phyloP scores from a whole-genome alignment of 192 early-diverging fungal species.

The Jimgerdemannia flammicorona region DNA sequence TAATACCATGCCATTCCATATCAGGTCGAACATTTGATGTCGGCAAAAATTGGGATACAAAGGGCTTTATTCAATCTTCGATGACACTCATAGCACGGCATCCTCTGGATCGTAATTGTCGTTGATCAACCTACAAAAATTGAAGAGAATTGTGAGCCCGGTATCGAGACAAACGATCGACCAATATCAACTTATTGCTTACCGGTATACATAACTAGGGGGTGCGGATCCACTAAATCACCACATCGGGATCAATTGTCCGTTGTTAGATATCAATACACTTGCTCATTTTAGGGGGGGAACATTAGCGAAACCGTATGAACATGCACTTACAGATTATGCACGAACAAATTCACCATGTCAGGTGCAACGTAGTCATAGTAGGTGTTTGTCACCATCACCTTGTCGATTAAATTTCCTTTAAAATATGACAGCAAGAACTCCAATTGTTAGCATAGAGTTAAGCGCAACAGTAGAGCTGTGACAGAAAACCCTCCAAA shows the following conservation, averaged over 20 bases:
- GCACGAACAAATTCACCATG: constrained; percentile 86
- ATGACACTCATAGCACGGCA: constrained; percentile 17
- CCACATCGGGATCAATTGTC: too few species aligned
- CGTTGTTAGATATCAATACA: background rate
- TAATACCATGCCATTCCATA: too few species aligned
- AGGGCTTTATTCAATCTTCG: too few species aligned
- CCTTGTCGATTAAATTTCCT: constrained; percentile 73
- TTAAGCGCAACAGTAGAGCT: background rate
- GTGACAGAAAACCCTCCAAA: background rate
- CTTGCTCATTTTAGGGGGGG: constrained; percentile 2
- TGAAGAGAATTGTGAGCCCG: constrained; percentile 61
- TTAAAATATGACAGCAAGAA: constrained; percentile 5
- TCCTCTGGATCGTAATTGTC: constrained; percentile 41
- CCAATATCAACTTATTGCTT: constrained; percentile 9
- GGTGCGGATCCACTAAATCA: constrained; percentile 16
- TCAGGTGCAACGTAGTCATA: constrained; percentile 94
- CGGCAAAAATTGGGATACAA: too few species aligned
- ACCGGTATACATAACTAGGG: constrained; percentile 20
- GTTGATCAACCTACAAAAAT: constrained; percentile 77
- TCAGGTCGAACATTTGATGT: too few species aligned
- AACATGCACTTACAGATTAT: constrained; percentile 63
- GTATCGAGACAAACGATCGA: constrained; percentile 39
- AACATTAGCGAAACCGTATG: background rate
- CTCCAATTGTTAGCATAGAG: background rate
- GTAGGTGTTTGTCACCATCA: constrained; percentile 80